phyloP scores from a whole-genome alignment of 129 eudicot species.

The Erigeron canadensis region DNA sequence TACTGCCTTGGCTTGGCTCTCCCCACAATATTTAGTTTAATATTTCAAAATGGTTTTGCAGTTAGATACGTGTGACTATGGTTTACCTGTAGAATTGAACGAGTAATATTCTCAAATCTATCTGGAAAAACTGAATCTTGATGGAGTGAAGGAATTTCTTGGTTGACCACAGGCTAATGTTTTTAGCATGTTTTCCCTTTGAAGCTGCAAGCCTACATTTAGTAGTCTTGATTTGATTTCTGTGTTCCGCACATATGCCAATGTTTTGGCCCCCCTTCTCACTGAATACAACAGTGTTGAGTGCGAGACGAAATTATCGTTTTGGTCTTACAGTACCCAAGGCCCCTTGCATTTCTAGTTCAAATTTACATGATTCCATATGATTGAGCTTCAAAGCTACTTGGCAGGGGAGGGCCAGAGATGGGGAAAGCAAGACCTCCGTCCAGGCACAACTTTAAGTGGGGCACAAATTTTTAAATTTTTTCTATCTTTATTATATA shows the following conservation, averaged over 20 bases:
- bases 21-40: too few species aligned
- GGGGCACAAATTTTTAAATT: too few species aligned
- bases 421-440: too few species aligned
- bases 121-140: slow-evolving; percentile 54
- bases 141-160: slow-evolving; percentile 40
- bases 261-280: slow-evolving; percentile 43
- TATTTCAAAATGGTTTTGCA: too few species aligned
- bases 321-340: background rate
- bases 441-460: too few species aligned
- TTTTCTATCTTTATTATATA: too few species aligned
- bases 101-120: slow-evolving; percentile 54
- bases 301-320: too few species aligned
- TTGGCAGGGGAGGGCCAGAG: too few species aligned
- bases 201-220: slow-evolving; percentile 46
- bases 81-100: slow-evolving; percentile 34
- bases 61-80: slow-evolving; percentile 19
- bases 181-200: slow-evolving; percentile 32
- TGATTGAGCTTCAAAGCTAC: too few species aligned
- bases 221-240: slow-evolving; percentile 45
- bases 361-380: too few species aligned
- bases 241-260: slow-evolving; percentile 57
- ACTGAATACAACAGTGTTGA: slow-evolving; percentile 36
- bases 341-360: too few species aligned
- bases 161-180: slow-evolving; percentile 35
- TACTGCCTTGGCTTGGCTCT: too few species aligned